Evolutionary conservation across 129 eudicot genomes (phyloP).

Genomic region (Flaveria bidentis): DNA sequence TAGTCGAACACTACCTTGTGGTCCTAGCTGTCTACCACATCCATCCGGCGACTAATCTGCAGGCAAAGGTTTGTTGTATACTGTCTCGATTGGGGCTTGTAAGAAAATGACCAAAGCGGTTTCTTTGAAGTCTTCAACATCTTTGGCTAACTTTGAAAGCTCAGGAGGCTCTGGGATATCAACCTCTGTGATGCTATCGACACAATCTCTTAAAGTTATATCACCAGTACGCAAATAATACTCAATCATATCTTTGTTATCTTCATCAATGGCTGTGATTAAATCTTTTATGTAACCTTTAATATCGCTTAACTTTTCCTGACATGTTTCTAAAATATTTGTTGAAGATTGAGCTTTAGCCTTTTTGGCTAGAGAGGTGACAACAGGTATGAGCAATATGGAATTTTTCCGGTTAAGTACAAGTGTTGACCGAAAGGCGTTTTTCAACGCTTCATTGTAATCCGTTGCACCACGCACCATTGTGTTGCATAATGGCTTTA

Average conservation of each 20-base stretch:
- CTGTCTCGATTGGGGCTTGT: constrained; percentile 43
- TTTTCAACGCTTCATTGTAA: constrained; percentile 34
- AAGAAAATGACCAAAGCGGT: constrained; percentile 40
- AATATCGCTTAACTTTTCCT: constrained; percentile 27
- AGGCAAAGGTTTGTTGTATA: constrained; percentile 44
- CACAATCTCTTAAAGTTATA: constrained; percentile 39
- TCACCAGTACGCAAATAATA: constrained; percentile 42
- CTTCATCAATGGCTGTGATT: constrained; percentile 36
- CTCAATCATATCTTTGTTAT: constrained; percentile 38
- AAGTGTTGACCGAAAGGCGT: constrained; percentile 30
- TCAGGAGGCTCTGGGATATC: constrained; percentile 31
- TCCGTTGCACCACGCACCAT: constrained; percentile 34
- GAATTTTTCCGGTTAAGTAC: constrained; percentile 26
- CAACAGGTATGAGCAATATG: constrained; percentile 13
- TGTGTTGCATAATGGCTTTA: constrained; percentile 34
- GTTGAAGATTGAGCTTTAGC: constrained; percentile 13
- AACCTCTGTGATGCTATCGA: constrained; percentile 37
- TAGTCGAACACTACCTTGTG: background rate
- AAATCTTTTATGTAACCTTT: constrained; percentile 25
- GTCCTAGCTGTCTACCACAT: background rate
- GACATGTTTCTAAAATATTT: constrained; percentile 33
- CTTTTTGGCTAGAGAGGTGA: constrained; percentile 34
- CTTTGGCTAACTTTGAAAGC: constrained; percentile 30
- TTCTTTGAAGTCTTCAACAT: constrained; percentile 40
- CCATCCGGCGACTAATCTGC: constrained; percentile 19